These are phyloP conservation scores for Panicum hallii DNA, from an alignment of 202 grass and related monocot species.

Conservation along the genomic window DNA sequence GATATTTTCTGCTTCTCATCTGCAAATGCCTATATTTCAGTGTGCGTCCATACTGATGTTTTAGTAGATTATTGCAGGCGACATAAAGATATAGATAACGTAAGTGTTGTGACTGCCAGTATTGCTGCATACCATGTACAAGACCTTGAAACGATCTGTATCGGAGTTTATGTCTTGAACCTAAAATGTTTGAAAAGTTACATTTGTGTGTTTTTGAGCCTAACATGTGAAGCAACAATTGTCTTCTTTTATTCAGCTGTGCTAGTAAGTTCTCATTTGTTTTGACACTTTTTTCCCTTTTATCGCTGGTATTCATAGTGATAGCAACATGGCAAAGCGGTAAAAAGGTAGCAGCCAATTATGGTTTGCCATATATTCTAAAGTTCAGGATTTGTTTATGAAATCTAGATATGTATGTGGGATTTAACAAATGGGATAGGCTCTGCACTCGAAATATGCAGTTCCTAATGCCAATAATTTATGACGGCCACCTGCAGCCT, in stretches of 20 bases:
- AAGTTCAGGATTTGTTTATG: constrained; percentile 49
- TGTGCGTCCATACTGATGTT: constrained; percentile 20
- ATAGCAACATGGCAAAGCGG: not conserved
- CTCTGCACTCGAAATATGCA: constrained; percentile 51
- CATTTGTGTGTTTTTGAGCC: not conserved
- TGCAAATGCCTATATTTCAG: constrained; percentile 40
- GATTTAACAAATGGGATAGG: constrained; percentile 47
- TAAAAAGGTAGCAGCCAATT: not conserved
- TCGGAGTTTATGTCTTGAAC: not conserved
- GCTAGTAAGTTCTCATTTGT: constrained; percentile 13
- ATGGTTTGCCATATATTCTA: constrained; percentile 38
- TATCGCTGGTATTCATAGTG: not conserved
- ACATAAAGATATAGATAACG: not conserved
- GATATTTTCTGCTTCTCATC: constrained; percentile 23
- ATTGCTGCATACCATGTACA: constrained; percentile 36
- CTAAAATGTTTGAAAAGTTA: not conserved
- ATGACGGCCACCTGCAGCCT: constrained; percentile 22
- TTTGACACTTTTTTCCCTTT: not conserved
- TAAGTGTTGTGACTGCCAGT: not conserved
- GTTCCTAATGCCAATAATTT: constrained; percentile 44
- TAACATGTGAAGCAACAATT: not conserved
- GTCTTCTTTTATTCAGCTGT: constrained; percentile 27
- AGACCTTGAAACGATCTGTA: not conserved
- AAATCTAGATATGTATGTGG: constrained; percentile 39
- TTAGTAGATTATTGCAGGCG: constrained; percentile 3